A percentile compares a stretch with the other conserved stretches of the same genome.
Evolutionary conservation across 768 basidiomycete genomes (phyloP).

Genomic region (Termitomyces sp.): DNA sequence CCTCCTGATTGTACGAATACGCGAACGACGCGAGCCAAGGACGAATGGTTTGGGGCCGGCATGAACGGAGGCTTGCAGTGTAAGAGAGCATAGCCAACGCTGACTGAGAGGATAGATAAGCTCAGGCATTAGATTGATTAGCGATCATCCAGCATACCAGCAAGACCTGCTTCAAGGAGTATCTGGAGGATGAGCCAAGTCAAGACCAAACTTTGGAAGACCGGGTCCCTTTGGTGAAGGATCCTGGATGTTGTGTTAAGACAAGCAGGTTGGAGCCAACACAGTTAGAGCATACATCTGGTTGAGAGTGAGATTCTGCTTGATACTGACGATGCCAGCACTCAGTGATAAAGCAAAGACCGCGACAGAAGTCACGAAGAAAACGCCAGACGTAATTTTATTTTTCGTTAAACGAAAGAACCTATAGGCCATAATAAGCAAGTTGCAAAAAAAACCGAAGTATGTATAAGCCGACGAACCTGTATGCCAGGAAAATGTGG

Average conservation of each 20-base stretch:
- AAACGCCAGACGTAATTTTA: background rate
- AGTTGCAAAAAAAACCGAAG: conserved; percentile 1
- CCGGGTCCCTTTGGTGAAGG: background rate
- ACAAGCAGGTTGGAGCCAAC: background rate
- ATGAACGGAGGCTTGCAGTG: conserved; percentile 15
- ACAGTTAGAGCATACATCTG: conserved; percentile 13
- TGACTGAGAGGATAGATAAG: conserved; percentile 1
- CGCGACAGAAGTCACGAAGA: background rate
- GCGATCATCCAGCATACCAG: background rate
- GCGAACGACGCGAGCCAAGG: conserved; percentile 29
- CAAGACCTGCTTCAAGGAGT: conserved; percentile 7
- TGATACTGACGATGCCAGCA: conserved; percentile 11
- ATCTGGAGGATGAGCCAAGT: conserved; percentile 10
- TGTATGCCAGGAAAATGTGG: conserved; percentile 30
- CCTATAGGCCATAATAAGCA: conserved; percentile 14
- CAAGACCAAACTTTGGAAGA: background rate
- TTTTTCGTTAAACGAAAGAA: conserved; percentile 9
- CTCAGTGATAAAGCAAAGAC: conserved; percentile 14
- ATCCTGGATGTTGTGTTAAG: background rate
- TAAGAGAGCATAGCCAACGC: conserved; percentile 18
- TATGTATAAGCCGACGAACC: conserved; percentile 17
- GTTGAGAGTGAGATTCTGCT: conserved; percentile 9
- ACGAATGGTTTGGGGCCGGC: conserved; percentile 10
- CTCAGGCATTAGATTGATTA: background rate
- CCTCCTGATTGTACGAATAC: conserved; percentile 33